Evolutionary conservation across 352 stramenopile species (phyloP), one percentile per base, ranked within the genome.

Genomic region (Globisporangium heterothallicum): DNA sequence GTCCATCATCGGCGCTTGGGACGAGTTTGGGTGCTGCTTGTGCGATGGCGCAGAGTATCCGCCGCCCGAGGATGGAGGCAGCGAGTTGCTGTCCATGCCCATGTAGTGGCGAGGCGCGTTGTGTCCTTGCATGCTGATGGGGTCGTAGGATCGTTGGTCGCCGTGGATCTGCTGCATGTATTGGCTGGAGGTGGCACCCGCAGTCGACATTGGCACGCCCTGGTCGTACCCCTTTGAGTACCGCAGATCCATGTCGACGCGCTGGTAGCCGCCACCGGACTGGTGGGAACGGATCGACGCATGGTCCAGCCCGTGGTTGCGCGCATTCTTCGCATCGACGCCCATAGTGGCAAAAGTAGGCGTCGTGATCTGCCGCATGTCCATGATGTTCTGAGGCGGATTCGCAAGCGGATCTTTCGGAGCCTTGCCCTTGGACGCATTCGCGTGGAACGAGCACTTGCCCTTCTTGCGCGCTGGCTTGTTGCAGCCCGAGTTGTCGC

Each of bases 381-480:
- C 76, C 76, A 89, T 92, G 63, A 91, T 88, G 59, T 72, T 65
- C 48, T 78, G 70, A 26, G 75, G 74, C 29, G 48, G 55, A 9
- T 53, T 52, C 6, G 56, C 48, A 0, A 74, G 47, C 19, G 72
- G 56, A 42, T 86, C 73, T 60, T 88, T 88, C 0, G 70, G 57
- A 2, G 68, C 38, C 58, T 90, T 90, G 40, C 64, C 65, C 72
- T 90, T 90, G 56, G 73, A 69, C 25, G 74, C 76, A 24, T 90
- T 90, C 3, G 76, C 79, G 53, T 96, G 86, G 60, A 84, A 81
- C 29, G 84, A 93, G 68, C 86, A 96, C 60, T 91, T 90, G 44
- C 86, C 86, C 59, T 89, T 85, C 59, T 92, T 91, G 24, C 86
- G 78, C 27, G 81, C 81, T 0, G 84, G 86, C 45, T 87, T 86